These are phyloP conservation scores for Mycena galopus DNA, from an alignment of 768 basidiomycete genomes.

Conservation along the genomic window DNA sequence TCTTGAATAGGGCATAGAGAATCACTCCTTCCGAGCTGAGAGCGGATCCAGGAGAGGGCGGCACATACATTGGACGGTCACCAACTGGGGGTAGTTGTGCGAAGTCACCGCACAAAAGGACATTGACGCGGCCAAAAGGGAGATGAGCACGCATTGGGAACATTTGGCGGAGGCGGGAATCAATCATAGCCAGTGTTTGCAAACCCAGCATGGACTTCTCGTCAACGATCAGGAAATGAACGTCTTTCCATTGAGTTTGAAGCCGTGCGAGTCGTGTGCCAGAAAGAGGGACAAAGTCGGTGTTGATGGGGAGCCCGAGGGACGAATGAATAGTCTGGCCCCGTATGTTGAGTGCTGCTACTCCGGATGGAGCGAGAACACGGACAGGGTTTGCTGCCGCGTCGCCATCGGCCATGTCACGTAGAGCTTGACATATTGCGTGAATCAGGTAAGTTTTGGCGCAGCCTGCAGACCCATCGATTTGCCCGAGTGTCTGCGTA, in stretches of 20 bases:
- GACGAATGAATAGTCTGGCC: constrained; percentile 19
- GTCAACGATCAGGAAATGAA: constrained; percentile 23
- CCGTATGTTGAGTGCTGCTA: constrained; percentile 17
- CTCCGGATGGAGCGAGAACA: constrained; percentile 24
- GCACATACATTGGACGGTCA: background rate
- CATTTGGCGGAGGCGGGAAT: constrained; percentile 21
- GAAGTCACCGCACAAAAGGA: constrained; percentile 26
- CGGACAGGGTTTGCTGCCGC: constrained; percentile 5
- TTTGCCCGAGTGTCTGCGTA: background rate
- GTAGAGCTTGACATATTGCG: constrained; percentile 19
- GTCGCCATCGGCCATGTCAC: background rate
- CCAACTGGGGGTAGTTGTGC: constrained; percentile 32
- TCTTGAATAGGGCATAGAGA: background rate
- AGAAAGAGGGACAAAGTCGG: constrained; percentile 9
- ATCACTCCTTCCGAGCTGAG: background rate
- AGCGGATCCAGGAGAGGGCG: background rate
- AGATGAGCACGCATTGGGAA: background rate
- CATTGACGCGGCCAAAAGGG: constrained; percentile 23
- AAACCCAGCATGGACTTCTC: constrained; percentile 28
- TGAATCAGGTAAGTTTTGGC: constrained; percentile 28
- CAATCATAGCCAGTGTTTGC: constrained; percentile 7
- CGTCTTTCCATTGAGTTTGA: constrained; percentile 8
- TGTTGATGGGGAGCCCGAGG: constrained; percentile 13
- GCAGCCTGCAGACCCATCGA: constrained; percentile 27
- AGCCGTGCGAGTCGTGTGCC: constrained; percentile 14